Evolutionary conservation across 345 rosid genomes (phyloP).

Genomic region (Litchi chinensis): DNA sequence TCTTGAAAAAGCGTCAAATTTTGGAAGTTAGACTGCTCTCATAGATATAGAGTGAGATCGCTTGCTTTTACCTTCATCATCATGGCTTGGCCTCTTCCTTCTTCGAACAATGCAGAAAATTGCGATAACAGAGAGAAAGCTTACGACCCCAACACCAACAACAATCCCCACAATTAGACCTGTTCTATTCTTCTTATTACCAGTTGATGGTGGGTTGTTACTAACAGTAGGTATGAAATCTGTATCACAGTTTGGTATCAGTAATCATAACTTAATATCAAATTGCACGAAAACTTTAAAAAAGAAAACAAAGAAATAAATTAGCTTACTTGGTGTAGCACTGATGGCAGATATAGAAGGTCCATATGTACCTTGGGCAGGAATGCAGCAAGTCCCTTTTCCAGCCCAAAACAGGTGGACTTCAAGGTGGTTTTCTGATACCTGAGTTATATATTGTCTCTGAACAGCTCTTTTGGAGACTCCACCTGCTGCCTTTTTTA

Average conservation of each 20-base stretch:
- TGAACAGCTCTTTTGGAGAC: slow-evolving; percentile 29
- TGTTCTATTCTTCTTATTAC: slow-evolving; percentile 34
- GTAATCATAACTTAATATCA: slow-evolving; percentile 18
- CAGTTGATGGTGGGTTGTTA: slow-evolving; percentile 43
- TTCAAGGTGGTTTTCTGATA: slow-evolving; percentile 40
- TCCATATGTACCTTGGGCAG: slow-evolving; percentile 40
- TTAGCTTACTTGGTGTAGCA: slow-evolving; percentile 54
- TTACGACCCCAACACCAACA: slow-evolving; percentile 48
- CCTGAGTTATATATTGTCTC: slow-evolving; percentile 25
- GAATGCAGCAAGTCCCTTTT: slow-evolving; percentile 44
- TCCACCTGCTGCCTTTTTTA: slow-evolving; percentile 39
- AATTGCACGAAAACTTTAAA: background rate
- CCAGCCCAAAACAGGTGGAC: slow-evolving; percentile 54
- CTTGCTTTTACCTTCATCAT: slow-evolving; percentile 60
- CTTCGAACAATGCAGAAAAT: slow-evolving; percentile 38
- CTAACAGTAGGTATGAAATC: slow-evolving; percentile 69
- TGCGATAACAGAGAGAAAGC: slow-evolving; percentile 34
- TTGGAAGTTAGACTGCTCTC: background rate
- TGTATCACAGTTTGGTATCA: slow-evolving; percentile 37
- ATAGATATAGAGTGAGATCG: background rate
- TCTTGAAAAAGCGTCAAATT: background rate
- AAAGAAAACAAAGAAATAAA: background rate
- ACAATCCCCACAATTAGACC: slow-evolving; percentile 58
- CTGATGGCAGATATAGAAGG: slow-evolving; percentile 59
- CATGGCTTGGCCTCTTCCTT: slow-evolving; percentile 39